Base-by-base conservation (phyloP, 352 stramenopile genomes). In the Peronospora farinosa region DNA sequence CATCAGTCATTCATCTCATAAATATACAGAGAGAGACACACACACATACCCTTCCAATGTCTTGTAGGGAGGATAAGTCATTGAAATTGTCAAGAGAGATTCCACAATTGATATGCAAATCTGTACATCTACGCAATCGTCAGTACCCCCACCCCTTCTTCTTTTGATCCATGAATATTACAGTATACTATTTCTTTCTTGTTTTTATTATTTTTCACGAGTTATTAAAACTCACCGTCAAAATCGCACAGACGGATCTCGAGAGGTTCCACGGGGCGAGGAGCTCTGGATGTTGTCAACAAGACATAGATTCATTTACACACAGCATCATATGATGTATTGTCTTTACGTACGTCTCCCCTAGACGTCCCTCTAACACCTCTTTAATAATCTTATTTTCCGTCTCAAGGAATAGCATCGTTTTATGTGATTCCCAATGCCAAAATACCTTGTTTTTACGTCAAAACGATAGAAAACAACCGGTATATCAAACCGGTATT, bases 301-400 rank as follows among this genome's bases (percentile, higher is more conserved):
- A 38, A 40, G 9, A 5, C 7, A 44, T 19, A 47, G 38, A 42
- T 7, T 47, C 5, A 60, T 31, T 36, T 37, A 16, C 19, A 16
- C 19, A 36, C 9, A 25, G 8, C 15, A 5, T 23, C 28, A 12
- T 27, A 27, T 5, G 23, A 27, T 4, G 28, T 5, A 21, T 32
- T 52, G 27, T 11, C 15, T 38, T 12, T 7, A 82, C 78, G 19
- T 40, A 92, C 81, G 71, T 83, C 41, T 78, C 74, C 7, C 79
- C 82, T 35, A 92, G 35, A 28, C 79, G 79, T 16, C 72, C 75
- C 46, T 79, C 61, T 7, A 92, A 63, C 40, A 92, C 78, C 65
- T 90, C 79, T 65, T 90, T 88, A 32, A 92, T 75, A 59, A 92
- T 90, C 74, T 92, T 92, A 72, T 89, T 90, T 63, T 91, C 79